Conservation (phyloP, 2,329 filamentous ascomycete genomes). For the Neonectria punicea region DNA sequence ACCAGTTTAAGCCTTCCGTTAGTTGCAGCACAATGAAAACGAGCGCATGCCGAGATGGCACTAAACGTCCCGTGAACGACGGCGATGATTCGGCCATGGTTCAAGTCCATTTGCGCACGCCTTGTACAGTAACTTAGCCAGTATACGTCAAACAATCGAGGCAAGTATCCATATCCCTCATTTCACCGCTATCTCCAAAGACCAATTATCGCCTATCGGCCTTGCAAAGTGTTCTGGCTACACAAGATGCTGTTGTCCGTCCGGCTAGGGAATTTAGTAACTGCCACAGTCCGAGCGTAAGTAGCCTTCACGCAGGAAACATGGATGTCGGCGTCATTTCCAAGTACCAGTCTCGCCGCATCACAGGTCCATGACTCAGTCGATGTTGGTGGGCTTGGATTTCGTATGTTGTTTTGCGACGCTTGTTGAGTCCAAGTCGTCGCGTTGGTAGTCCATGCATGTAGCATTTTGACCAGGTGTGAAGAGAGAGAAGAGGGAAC, state of each 20-base stretch:
- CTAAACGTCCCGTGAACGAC: neutral
- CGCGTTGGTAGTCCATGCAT: neutral
- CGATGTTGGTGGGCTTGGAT: neutral
- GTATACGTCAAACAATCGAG: neutral
- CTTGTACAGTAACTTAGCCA: neutral
- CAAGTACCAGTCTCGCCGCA: neutral
- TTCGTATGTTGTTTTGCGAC: neutral
- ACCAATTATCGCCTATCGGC: too few species aligned
- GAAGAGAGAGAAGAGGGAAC: neutral
- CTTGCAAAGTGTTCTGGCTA: too few species aligned
- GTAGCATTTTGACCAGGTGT: too few species aligned
- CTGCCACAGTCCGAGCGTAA: too few species aligned
- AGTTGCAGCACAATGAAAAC: too few species aligned
- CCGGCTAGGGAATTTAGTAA: too few species aligned
- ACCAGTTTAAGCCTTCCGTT: too few species aligned
- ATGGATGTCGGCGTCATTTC: neutral
- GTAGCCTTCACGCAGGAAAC: too few species aligned
- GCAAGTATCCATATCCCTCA: neutral
- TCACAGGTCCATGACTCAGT: neutral
- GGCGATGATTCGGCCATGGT: neutral
- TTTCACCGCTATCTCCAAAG: neutral
- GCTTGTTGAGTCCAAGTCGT: neutral
- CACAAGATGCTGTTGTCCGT: too few species aligned
- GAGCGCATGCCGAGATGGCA: too few species aligned
- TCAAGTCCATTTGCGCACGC: too few species aligned